Percentiles rank a stretch among this genome's conserved stretches.
phyloP scores from a whole-genome alignment of 176 grass and related monocot genomes.

The Oryza meridionalis region DNA sequence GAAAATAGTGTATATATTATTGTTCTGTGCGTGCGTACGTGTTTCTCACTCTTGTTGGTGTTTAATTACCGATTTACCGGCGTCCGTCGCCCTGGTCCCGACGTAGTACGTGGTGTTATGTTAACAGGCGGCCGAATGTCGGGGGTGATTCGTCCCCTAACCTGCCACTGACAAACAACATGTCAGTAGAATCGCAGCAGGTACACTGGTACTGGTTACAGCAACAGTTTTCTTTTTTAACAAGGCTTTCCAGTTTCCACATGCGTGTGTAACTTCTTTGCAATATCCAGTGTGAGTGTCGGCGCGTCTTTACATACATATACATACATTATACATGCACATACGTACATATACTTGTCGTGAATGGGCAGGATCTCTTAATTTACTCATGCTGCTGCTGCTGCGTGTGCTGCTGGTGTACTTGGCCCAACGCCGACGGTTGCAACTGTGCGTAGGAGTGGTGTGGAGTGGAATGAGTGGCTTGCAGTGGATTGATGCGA shows the following conservation, averaged over 20 bases:
- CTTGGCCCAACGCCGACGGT: conserved; percentile 27
- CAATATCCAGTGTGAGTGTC: conserved; percentile 15
- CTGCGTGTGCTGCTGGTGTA: not conserved
- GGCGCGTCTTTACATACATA: conserved; percentile 1
- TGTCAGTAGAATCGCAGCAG: not conserved
- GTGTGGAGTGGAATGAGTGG: not conserved
- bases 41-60: not conserved
- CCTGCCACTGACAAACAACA: conserved; percentile 20
- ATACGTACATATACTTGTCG: not conserved
- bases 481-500: not conserved
- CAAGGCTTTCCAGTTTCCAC: conserved; percentile 38
- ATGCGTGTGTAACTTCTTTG: not conserved
- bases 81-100: not conserved
- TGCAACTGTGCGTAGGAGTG: not conserved
- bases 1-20: not conserved
- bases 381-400: conserved; percentile 11
- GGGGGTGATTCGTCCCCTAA: not conserved
- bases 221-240: conserved; percentile 18
- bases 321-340: no score
- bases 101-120: not conserved
- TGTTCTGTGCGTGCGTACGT: not conserved
- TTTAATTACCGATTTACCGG: not conserved
- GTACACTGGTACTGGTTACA: not conserved
- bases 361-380: not conserved
- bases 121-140: not conserved